Conservation (phyloP, 2,329 filamentous ascomycete species). For the Calonectria honghensis region DNA sequence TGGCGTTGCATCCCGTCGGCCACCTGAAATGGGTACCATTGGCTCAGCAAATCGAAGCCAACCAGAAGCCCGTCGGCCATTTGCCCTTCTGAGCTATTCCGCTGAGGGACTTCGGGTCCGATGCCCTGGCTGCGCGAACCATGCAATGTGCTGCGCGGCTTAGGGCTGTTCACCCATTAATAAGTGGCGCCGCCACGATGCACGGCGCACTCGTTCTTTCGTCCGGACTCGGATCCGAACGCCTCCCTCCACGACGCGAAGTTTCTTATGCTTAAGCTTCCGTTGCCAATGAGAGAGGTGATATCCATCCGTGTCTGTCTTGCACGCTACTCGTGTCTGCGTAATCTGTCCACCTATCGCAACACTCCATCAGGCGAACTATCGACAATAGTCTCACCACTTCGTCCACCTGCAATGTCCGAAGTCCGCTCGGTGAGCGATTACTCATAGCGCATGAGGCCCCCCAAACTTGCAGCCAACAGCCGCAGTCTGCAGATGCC, state of each 20-base stretch:
- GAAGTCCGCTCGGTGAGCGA: neutral
- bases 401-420: slow-evolving; percentile 21
- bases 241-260: neutral
- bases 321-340: neutral
- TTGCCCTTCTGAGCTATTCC: slow-evolving; percentile 26
- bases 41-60: slow-evolving; percentile 5
- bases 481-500: slow-evolving; percentile 7
- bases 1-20: slow-evolving; percentile 21
- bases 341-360: neutral
- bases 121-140: slow-evolving; percentile 8
- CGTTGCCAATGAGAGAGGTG: neutral
- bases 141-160: neutral
- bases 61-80: slow-evolving; percentile 43
- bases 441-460: neutral
- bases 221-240: no score
- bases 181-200: slow-evolving; percentile 19
- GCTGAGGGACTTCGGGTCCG: neutral
- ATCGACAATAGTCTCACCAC: slow-evolving; percentile 28
- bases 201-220: neutral
- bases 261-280: slow-evolving; percentile 17
- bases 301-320: neutral
- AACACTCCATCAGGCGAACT: slow-evolving; percentile 8
- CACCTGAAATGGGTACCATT: neutral
- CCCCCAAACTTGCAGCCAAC: slow-evolving; percentile 18
- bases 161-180: slow-evolving; percentile 4